These are phyloP conservation scores for Penicillium sp. DNA, from an alignment of 2,329 filamentous ascomycete species.

Conservation along the genomic window DNA sequence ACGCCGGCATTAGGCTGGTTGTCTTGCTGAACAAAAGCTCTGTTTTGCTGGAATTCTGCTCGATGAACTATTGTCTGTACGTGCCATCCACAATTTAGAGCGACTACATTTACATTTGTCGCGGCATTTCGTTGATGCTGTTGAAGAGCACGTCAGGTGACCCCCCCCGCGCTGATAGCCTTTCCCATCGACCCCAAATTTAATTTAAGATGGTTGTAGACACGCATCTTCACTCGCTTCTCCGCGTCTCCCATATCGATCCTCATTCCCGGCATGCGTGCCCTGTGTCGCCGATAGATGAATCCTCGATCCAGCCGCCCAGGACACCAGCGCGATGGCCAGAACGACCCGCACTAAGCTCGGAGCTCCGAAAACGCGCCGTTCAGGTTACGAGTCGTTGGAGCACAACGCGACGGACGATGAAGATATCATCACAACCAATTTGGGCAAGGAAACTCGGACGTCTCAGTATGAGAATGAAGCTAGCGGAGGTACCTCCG, in stretches of 20 bases:
- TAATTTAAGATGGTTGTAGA: too few relatives aligned
- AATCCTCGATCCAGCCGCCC: neutral
- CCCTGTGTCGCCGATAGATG: neutral
- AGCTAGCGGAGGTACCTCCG: neutral
- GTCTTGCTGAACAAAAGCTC: constrained; percentile 17
- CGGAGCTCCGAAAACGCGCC: constrained; percentile 6
- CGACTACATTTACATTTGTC: too few relatives aligned
- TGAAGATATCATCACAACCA: neutral
- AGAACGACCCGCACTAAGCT: constrained; percentile 3
- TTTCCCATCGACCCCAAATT: too few relatives aligned
- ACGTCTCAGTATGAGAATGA: neutral
- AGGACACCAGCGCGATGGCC: constrained; percentile 7
- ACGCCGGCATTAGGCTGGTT: constrained; percentile 7
- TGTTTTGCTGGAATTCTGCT: too few relatives aligned
- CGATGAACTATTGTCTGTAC: too few relatives aligned
- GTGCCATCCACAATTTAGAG: too few relatives aligned
- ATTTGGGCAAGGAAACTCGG: too few relatives aligned
- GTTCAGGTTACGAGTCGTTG: constrained; percentile 12
- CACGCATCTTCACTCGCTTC: neutral
- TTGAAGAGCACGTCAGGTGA: neutral
- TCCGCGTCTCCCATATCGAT: neutral
- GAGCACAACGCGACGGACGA: constrained; percentile 7
- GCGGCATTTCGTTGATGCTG: too few relatives aligned
- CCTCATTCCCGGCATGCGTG: constrained; percentile 2
- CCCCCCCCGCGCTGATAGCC: neutral